Evolutionary conservation across 73 alveolate species (phyloP), one percentile per base, ranked within the genome.

Genomic region (Urostyla sp.): DNA sequence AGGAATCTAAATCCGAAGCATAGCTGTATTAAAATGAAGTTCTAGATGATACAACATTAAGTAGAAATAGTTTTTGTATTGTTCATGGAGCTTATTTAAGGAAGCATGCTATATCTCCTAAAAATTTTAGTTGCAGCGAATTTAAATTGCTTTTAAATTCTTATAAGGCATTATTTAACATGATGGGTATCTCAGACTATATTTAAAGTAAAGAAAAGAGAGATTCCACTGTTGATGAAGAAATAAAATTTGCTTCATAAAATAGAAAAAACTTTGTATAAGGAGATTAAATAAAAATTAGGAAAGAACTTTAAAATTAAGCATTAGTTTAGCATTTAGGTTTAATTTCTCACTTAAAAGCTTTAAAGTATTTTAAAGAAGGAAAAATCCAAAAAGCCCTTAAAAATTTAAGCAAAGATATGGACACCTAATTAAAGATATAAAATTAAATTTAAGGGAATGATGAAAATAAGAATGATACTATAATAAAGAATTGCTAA

Each of bases 91-190:
- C 90, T 31, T 49, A 67, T 51, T 48, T 80, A n/a, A 26, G 77
- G 15, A 43, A 63, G 43, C 75, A 54, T 23, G 90, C 84, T 0
- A 67, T 44, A 11, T 73, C 90, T 28, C 90, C 90, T 10, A 80
- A 80, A 37, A 80, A 80, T 49, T 56, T 74, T 66, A 63, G 66
- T 27, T 67, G 46, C 11, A 75, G 32, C 35, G 90, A 80, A 34
- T 80, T 67, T 38, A 74, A 60, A 43, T 66, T 80, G 43, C 54
- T 80, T 16, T 34, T 80, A 43, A 26, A 35, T 5, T 37, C 57
- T 48, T 80, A 44, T 51, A 80, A 72, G 38, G 66, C 80, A 37
- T n/a, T n/a, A n/a, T 35, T 51, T 35, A 31, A 35, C 37, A 55
- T 55, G 8, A 28, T 59, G n/a, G 38, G 16, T 59, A 55, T n/a